Conservation (phyloP, 2,329 filamentous ascomycete genomes). For the Myriosclerotinia curreyana region DNA sequence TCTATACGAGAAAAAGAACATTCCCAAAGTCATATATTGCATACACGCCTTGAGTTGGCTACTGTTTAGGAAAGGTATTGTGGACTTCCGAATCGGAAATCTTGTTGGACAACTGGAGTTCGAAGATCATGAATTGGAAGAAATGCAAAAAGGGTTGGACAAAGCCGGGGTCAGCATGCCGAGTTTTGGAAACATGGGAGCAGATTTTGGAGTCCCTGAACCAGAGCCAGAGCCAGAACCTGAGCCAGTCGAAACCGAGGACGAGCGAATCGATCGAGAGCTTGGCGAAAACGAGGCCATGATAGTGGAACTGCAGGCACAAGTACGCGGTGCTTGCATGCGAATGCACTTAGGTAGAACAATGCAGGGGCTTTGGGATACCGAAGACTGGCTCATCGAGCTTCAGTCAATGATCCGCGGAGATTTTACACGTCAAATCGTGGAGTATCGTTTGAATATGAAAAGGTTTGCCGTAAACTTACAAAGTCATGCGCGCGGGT, state of each 20-base stretch:
- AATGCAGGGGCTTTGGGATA: conserved; percentile 90
- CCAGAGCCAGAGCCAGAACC: conserved; percentile 72
- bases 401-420: conserved; percentile 85
- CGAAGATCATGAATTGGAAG: conserved; percentile 94
- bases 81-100: conserved; percentile 95
- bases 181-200: conserved; percentile 95
- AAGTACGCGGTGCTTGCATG: conserved; percentile 76
- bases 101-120: conserved; percentile 95
- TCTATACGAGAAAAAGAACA: conserved; percentile 99
- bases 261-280: conserved; percentile 81
- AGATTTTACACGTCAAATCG: conserved; percentile 80
- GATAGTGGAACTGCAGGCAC: conserved; percentile 80
- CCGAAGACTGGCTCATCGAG: conserved; percentile 73
- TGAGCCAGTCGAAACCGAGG: conserved; percentile 77
- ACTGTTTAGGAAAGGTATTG: conserved; percentile 90
- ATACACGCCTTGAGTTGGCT: conserved; percentile 97
- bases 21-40: conserved; percentile 98
- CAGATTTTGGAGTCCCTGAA: conserved; percentile 81
- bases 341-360: conserved; percentile 72
- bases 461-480: conserved; percentile 72
- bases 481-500: conserved; percentile 76
- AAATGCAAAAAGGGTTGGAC: conserved; percentile 94
- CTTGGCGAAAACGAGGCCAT: conserved; percentile 69
- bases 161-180: conserved; percentile 95
- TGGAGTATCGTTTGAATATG: conserved; percentile 80